Evolutionary conservation across 139 green algal species (phyloP).

Genomic region (Chlamydomonas asymmetrica): DNA sequence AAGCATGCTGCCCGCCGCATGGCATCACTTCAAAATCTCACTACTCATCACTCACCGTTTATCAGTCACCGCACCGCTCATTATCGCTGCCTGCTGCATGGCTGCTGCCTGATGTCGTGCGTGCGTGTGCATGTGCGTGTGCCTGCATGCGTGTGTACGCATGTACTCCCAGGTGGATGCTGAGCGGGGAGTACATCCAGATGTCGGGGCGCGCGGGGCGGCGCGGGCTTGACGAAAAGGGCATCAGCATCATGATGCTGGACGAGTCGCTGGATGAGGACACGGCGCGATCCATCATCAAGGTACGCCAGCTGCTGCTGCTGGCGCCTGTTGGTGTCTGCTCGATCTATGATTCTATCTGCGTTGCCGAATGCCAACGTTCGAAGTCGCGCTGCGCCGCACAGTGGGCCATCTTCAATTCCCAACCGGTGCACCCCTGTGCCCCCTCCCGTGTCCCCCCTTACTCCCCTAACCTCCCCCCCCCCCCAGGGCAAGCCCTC

Average conservation of each 20-base stretch:
- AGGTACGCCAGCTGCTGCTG: too few relatives aligned
- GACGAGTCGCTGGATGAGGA: conserved; percentile 65
- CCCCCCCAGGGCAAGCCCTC: conserved; percentile 55
- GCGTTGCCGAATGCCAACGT: too few relatives aligned
- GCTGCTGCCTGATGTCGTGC: neutral
- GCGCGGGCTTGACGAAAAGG: conserved; percentile 88
- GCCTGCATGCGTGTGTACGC: neutral
- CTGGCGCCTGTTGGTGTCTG: neutral
- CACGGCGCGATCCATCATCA: conserved; percentile 36
- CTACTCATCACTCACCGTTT: too few relatives aligned
- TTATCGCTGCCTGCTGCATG: too few relatives aligned
- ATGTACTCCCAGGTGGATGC: conserved; percentile 44
- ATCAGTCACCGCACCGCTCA: too few relatives aligned
- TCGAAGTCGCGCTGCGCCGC: too few relatives aligned
- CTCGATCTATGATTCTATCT: too few relatives aligned
- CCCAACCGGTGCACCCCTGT: neutral
- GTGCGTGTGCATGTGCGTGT: conserved; percentile 8
- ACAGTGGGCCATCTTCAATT: too few relatives aligned
- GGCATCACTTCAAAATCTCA: too few relatives aligned
- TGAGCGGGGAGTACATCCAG: conserved; percentile 88
- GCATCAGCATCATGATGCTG: conserved; percentile 89
- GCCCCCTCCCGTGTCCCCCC: neutral
- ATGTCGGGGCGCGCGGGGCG: conserved; percentile 93
- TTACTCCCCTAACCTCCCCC: neutral
- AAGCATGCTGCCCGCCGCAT: too few relatives aligned